A percentile compares a stretch with the other conserved stretches of the same genome.
Conservation (phyloP, 768 basidiomycete species). For the Daedalea quercina region DNA sequence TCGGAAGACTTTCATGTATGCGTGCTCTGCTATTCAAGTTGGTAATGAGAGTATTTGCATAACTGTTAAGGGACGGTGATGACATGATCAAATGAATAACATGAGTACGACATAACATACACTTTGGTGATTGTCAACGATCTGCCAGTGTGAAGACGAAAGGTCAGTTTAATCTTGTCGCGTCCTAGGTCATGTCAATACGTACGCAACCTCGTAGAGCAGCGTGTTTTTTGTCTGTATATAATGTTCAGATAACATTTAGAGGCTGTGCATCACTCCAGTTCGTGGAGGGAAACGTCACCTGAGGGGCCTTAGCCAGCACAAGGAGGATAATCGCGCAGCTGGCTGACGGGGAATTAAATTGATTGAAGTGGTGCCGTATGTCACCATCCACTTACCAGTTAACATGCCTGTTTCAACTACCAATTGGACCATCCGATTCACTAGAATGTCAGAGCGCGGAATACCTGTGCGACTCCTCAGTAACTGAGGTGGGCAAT, state of each 20-base stretch:
- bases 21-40: neutral
- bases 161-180: no score
- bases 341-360: no score
- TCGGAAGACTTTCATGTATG: no score
- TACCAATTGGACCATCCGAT: slow-evolving; percentile 2
- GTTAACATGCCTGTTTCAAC: slow-evolving; percentile 7
- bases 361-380: no score
- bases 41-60: neutral
- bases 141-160: neutral
- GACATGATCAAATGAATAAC: no score
- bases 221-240: neutral
- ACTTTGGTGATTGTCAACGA: neutral
- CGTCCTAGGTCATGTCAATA: no score
- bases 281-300: no score
- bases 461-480: neutral
- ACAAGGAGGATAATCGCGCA: no score
- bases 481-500: neutral
- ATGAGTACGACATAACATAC: no score
- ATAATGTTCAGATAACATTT: no score
- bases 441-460: slow-evolving; percentile 1
- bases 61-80: neutral
- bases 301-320: no score
- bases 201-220: neutral
- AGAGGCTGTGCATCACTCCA: no score
- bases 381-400: neutral